Base-by-base conservation (phyloP, 768 basidiomycete species). In the Rhizopogon vulgaris region DNA sequence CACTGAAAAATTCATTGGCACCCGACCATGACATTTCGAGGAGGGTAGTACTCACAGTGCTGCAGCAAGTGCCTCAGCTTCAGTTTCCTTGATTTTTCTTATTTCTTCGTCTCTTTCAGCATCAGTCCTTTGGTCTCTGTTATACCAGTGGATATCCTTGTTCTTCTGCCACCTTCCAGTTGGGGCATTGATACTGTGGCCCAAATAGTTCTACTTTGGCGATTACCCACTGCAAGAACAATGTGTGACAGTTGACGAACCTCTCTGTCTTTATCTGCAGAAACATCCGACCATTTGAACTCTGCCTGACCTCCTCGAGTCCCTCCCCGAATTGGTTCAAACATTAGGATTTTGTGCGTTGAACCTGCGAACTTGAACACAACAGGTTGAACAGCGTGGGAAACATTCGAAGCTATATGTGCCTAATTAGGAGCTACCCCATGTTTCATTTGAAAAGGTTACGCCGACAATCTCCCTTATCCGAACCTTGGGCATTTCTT, bases 91-190 rank as follows among this genome's bases (percentile, higher is more conserved):
- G 56, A 96, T 65, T 60, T 77, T 80, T 51, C 80, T 71, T 30
- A 96, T 85, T 71, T 97, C 94, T 55, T 86, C 91, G 0, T 49
- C 60, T 50, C 80, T 73, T 55, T 82, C 81, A 10, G 66, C 65
- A 12, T 80, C 79, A 3, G 58, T 59, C 1, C 64, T 61, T 32
- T 55, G 25, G 4, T 93, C 90, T 27, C 94, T 83, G 60, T 73
- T 80, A 64, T 95, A 98, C 94, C 94, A 98, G 61, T 95, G 94
- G 14, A 98, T 72, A 62, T 98, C 94, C 66, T 94, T 93, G 73
- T 93, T 92, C 71, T 94, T 94, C 71, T 96, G 94, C 94, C 94
- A 98, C 42, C 94, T 77, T 1, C 94, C 94, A 1, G 90, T 90
- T 0, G 94, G 94, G 2, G 94, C 94, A 63, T 94, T 94, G 71